Evolutionary conservation across 2,329 filamentous ascomycete species (phyloP), one percentile per base, ranked within the genome.

Genomic region (Trichoderma lentiforme): DNA sequence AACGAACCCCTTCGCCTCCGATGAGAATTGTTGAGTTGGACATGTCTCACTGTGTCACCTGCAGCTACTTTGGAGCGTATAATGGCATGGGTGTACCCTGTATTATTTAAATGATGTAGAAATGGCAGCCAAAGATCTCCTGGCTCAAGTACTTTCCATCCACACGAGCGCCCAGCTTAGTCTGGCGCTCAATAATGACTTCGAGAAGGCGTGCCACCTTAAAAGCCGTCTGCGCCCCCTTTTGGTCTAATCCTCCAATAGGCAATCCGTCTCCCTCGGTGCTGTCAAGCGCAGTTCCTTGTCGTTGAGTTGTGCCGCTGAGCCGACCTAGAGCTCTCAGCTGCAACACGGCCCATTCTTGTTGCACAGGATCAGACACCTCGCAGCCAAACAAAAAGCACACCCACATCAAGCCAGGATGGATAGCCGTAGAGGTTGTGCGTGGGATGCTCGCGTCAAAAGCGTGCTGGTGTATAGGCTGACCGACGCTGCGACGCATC

Each of bases 131-230:
- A 34, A 65, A 65, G 4, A 65, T 65, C n/a, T 65, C 62, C 28
- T 65, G 62, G n/a, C 62, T 65, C 62, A 65, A 53, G 39, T 65
- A 65, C 14, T 65, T 65, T n/a, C 62, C 62, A 32, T 65, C 62
- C 43, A 65, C 62, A 34, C 62, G 62, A 24, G 62, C 39, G 26
- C 62, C 62, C 6, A 53, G n/a, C 62, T 65, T 65, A 4, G 62
- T 65, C 62, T 65, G 62, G 43, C 62, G 62, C 24, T 65, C 39
- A n/a, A 65, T 65, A 51, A 34, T 65, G 11, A 65, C 62, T 53
- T 65, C 62, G 26, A 65, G 62, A 65, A 65, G 62, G 14, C 62
- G 62, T 47, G 62, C 62, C 62, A 65, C 62, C 28, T 65, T 65
- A n/a, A 65, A 47, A 24, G 62, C 62, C n/a, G 62, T 65, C 62